phyloP scores from a whole-genome alignment of 805 yeast genomes.

The Wickerhamia fluorescens region DNA sequence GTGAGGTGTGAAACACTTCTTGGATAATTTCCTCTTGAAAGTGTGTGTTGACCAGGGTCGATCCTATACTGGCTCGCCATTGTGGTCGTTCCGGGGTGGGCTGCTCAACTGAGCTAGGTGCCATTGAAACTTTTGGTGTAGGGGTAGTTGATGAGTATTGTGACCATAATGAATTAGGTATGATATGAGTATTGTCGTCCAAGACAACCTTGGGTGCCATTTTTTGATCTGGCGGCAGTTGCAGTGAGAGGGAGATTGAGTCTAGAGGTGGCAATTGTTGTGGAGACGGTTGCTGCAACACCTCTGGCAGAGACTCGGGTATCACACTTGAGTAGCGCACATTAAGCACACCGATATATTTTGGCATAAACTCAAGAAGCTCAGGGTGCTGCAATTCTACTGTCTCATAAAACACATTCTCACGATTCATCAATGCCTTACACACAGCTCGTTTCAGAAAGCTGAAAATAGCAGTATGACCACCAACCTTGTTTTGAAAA shows the following conservation, averaged over 20 bases:
- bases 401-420: conserved; percentile 85
- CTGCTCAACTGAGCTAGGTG: neutral
- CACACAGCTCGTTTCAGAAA: conserved; percentile 91
- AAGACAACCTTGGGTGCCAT: conserved; percentile 75
- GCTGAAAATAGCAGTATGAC: conserved; percentile 93
- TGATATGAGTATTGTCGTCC: conserved; percentile 87
- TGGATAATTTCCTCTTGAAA: conserved; percentile 32
- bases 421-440: conserved; percentile 85
- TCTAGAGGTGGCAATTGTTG: neutral
- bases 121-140: neutral
- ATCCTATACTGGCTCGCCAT: conserved; percentile 18
- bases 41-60: conserved; percentile 31
- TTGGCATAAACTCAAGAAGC: conserved; percentile 80
- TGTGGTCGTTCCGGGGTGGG: conserved; percentile 1
- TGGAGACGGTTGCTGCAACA: neutral
- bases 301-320: conserved; percentile 11
- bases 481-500: conserved; percentile 92
- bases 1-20: conserved; percentile 31
- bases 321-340: conserved; percentile 66
- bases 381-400: conserved; percentile 75
- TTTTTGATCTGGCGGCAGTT: neutral
- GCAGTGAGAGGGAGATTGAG: neutral
- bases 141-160: conserved; percentile 38
- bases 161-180: conserved; percentile 73
- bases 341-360: conserved; percentile 88